Conservation (phyloP, 768 basidiomycete genomes). For the Phaeotremella skinneri region DNA sequence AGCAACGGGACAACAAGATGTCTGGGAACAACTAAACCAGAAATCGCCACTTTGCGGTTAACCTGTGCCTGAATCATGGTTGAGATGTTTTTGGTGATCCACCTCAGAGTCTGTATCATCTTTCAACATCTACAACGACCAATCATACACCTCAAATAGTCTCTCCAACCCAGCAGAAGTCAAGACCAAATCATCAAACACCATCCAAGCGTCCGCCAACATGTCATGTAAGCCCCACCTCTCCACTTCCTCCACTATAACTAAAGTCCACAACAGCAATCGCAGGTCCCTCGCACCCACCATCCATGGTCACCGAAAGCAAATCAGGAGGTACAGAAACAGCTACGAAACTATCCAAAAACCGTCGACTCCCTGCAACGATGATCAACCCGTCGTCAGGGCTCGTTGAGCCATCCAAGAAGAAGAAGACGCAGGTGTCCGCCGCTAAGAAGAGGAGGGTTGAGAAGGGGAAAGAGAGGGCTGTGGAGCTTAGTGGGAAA, state of each 20-base stretch:
- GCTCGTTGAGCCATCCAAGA: slow-evolving; percentile 23
- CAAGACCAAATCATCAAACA: no score
- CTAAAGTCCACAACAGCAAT: background rate
- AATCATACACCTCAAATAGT: background rate
- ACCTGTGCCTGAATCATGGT: no score
- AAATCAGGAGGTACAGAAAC: background rate
- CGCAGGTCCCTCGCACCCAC: background rate
- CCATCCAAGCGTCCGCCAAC: no score
- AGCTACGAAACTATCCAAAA: slow-evolving; percentile 37
- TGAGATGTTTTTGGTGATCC: no score
- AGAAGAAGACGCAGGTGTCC: slow-evolving; percentile 22
- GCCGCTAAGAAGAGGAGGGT: slow-evolving; percentile 30
- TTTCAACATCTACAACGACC: background rate
- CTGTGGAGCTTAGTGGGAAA: slow-evolving; percentile 32
- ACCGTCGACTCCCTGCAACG: slow-evolving; percentile 38
- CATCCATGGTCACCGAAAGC: background rate
- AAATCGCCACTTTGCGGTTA: no score
- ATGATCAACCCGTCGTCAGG: slow-evolving; percentile 33
- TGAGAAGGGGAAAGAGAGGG: slow-evolving; percentile 40
- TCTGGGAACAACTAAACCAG: no score
- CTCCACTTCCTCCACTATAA: background rate
- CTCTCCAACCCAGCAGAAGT: slow-evolving; percentile 1
- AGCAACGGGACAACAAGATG: no score
- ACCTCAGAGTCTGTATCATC: background rate
- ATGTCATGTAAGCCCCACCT: background rate